A percentile compares a stretch with the other conserved stretches of the same genome.
These are phyloP conservation scores for Brasilioporus rufonigricans DNA, from an alignment of 768 basidiomycete species.

Conservation along the genomic window DNA sequence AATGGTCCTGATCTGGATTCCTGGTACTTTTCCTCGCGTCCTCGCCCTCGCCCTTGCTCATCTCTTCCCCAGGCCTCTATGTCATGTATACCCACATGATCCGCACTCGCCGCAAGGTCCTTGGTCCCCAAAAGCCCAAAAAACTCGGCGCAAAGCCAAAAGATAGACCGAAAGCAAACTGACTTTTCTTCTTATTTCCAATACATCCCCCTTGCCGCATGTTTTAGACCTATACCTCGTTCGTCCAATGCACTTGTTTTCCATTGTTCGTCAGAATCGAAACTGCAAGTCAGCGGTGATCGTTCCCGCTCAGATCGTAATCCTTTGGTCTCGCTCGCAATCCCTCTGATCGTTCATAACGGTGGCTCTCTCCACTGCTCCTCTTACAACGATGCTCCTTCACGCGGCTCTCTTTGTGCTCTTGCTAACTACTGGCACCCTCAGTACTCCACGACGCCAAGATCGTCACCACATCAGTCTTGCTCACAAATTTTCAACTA, in stretches of 20 bases:
- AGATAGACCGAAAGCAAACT: slow-evolving; percentile 23
- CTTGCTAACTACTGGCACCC: neutral
- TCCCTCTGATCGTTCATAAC: slow-evolving; percentile 7
- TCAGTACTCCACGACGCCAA: slow-evolving; percentile 14
- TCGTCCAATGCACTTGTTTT: slow-evolving; percentile 22
- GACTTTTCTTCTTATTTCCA: neutral
- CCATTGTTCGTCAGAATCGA: slow-evolving; percentile 4
- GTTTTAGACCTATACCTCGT: neutral
- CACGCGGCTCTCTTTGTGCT: slow-evolving; percentile 4
- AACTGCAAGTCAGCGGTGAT: neutral
- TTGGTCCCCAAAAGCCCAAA: slow-evolving; percentile 36
- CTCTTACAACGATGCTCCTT: slow-evolving; percentile 12
- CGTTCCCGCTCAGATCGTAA: slow-evolving; percentile 7
- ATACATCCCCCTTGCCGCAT: neutral
- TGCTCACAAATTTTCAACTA: neutral
- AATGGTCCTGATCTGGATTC: slow-evolving; percentile 85
- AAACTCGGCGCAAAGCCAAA: slow-evolving; percentile 33
- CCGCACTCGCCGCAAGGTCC: slow-evolving; percentile 51
- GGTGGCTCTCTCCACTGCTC: too few relatives aligned
- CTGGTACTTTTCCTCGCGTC: slow-evolving; percentile 49
- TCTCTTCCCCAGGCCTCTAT: slow-evolving; percentile 40
- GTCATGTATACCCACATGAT: slow-evolving; percentile 62
- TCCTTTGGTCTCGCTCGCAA: slow-evolving; percentile 12
- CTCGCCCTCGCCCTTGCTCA: neutral
- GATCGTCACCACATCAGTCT: neutral